phyloP scores from a whole-genome alignment of 148 eudicot genomes.

The Simmondsia chinensis region DNA sequence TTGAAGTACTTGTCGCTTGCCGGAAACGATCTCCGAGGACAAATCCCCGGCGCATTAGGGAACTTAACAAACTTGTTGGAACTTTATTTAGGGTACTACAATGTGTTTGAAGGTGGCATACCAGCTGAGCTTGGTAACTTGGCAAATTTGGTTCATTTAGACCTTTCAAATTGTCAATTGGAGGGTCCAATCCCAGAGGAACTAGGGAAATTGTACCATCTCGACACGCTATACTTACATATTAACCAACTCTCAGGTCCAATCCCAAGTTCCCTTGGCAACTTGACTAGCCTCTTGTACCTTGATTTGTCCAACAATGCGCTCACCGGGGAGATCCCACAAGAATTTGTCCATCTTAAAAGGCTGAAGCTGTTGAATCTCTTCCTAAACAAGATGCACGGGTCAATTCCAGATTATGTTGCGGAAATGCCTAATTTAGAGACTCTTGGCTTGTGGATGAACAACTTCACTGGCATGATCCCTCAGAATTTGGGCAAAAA shows the following conservation, averaged over 20 bases:
- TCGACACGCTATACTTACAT: slow-evolving; percentile 58
- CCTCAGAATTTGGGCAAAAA: slow-evolving; percentile 65
- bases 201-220: slow-evolving; percentile 49
- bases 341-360: slow-evolving; percentile 42
- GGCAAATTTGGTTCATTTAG: slow-evolving; percentile 57
- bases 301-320: slow-evolving; percentile 78
- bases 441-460: slow-evolving; percentile 66
- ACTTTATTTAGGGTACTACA: slow-evolving; percentile 59
- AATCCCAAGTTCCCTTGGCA: slow-evolving; percentile 62
- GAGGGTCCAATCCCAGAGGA: slow-evolving; percentile 65
- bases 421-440: slow-evolving; percentile 54
- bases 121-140: slow-evolving; percentile 69
- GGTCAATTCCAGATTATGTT: slow-evolving; percentile 74
- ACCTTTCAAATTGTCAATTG: slow-evolving; percentile 52
- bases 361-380: slow-evolving; percentile 53
- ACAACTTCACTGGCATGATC: slow-evolving; percentile 82
- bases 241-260: slow-evolving; percentile 60
- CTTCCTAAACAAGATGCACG: slow-evolving; percentile 77
- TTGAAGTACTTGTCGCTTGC: slow-evolving; percentile 54
- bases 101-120: slow-evolving; percentile 69
- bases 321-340: slow-evolving; percentile 71
- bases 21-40: slow-evolving; percentile 70
- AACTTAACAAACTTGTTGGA: slow-evolving; percentile 61
- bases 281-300: slow-evolving; percentile 44
- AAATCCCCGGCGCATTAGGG: slow-evolving; percentile 73